Conservation (phyloP, 75 land plant species). For the Pinus taeda region DNA sequence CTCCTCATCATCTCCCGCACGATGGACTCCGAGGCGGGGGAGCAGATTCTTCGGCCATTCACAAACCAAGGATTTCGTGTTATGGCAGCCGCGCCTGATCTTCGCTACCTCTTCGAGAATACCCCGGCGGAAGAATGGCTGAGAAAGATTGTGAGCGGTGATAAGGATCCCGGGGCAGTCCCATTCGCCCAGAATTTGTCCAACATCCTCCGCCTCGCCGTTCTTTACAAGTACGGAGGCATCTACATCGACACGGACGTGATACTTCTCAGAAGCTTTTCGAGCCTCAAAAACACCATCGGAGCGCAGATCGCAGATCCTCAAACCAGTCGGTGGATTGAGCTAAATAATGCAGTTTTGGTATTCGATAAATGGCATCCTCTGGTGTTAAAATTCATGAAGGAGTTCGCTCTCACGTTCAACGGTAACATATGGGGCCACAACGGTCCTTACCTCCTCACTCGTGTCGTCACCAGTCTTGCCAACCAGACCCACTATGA, state of each 20-base stretch:
- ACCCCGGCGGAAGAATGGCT: conserved; percentile 37
- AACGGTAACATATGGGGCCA: conserved; percentile 77
- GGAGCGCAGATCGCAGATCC: conserved; percentile 23
- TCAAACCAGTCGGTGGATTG: conserved; percentile 20
- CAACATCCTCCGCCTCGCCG: conserved; percentile 28
- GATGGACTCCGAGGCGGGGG: conserved; percentile 47
- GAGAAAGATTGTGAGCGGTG: conserved; percentile 28
- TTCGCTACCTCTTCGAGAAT: conserved; percentile 15
- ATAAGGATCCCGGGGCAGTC: conserved; percentile 43
- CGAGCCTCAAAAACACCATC: conserved; percentile 11
- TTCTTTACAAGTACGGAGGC: conserved; percentile 29
- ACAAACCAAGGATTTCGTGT: conserved; percentile 16
- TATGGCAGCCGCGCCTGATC: conserved; percentile 24
- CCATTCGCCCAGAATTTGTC: conserved; percentile 31
- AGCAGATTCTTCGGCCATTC: conserved; percentile 26
- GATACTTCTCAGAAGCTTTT: conserved; percentile 11
- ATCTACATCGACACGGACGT: conserved; percentile 22
- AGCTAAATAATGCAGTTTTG: conserved; percentile 38
- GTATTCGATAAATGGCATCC: conserved; percentile 24
- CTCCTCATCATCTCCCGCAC: conserved; percentile 55
- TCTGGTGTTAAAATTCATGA: conserved; percentile 12
- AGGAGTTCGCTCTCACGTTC: conserved; percentile 29
- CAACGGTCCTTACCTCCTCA: conserved; percentile 83
- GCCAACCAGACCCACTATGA: conserved; percentile 9
- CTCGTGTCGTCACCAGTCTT: conserved; percentile 49